Evolutionary conservation across 257 asterid species (phyloP).

Genomic region (Nicotiana tomentosiformis): DNA sequence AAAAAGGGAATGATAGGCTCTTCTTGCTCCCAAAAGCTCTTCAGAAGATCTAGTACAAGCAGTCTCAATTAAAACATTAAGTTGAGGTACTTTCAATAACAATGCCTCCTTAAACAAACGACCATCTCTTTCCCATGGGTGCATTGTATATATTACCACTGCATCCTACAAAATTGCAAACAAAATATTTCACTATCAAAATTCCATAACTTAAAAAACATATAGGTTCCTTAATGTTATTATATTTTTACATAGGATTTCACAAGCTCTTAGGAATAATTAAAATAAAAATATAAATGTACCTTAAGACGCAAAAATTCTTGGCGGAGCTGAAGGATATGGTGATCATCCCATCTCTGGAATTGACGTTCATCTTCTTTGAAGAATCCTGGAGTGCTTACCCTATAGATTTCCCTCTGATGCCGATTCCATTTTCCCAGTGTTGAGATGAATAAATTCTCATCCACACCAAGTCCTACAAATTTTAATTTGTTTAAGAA

Average conservation of each 20-base stretch:
- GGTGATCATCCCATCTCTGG: slow-evolving; percentile 69
- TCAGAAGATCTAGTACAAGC: slow-evolving; percentile 70
- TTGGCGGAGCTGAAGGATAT: slow-evolving; percentile 56
- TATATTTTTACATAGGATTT: background rate
- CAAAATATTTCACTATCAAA: background rate
- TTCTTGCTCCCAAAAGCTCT: slow-evolving; percentile 70
- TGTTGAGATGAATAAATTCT: slow-evolving; percentile 47
- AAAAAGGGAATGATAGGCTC: slow-evolving; percentile 82
- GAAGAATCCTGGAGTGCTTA: slow-evolving; percentile 49
- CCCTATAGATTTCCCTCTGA: slow-evolving; percentile 55
- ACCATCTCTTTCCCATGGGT: slow-evolving; percentile 94
- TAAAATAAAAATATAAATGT: background rate
- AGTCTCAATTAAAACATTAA: slow-evolving; percentile 44
- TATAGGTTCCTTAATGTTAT: background rate
- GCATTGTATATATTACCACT: slow-evolving; percentile 75
- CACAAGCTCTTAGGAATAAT: too few species aligned
- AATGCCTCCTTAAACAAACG: slow-evolving; percentile 56
- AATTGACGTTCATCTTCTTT: slow-evolving; percentile 70
- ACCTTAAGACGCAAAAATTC: slow-evolving; percentile 91
- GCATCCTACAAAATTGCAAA: slow-evolving; percentile 41
- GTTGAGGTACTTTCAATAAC: slow-evolving; percentile 32
- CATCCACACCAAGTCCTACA: slow-evolving; percentile 82
- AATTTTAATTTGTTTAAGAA: background rate
- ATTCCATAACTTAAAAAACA: background rate
- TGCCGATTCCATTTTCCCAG: slow-evolving; percentile 64